These are phyloP conservation scores for Daucus carota DNA, from an alignment of 129 eudicot genomes.

Conservation along the genomic window DNA sequence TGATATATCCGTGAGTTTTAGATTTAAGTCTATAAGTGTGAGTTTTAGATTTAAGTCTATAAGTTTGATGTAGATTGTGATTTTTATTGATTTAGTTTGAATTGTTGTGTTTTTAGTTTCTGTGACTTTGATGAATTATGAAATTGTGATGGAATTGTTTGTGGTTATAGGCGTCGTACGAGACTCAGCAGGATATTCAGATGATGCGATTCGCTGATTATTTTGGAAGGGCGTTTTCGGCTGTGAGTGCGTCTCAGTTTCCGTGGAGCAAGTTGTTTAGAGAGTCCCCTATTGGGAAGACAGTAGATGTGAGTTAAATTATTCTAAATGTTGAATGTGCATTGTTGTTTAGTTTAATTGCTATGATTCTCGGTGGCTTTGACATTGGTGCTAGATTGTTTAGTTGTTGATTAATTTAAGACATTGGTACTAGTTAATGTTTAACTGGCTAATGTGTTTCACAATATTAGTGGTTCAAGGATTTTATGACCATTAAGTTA, in stretches of 20 bases:
- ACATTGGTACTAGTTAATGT: neutral
- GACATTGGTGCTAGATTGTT: neutral
- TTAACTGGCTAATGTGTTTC: neutral
- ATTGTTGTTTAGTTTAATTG: neutral
- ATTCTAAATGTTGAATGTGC: neutral
- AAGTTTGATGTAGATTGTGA: neutral
- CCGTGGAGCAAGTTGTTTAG: slow-evolving; percentile 84
- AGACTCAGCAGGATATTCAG: slow-evolving; percentile 79
- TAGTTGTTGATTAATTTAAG: neutral
- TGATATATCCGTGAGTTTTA: slow-evolving; percentile 52
- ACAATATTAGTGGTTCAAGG: neutral
- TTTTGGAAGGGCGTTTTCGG: slow-evolving; percentile 81
- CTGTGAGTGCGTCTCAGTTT: slow-evolving; percentile 75
- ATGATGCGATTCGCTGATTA: slow-evolving; percentile 97
- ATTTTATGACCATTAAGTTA: neutral
- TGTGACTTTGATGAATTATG: neutral
- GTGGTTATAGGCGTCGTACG: slow-evolving; percentile 56
- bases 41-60: too few species aligned
- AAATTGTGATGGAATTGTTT: neutral
- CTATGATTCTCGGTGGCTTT: neutral
- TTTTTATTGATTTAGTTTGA: neutral
- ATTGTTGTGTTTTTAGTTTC: neutral
- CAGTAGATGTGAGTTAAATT: slow-evolving; percentile 67
- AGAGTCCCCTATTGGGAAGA: slow-evolving; percentile 69
- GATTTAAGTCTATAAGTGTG: neutral